Evolutionary conservation across 257 asterid species (phyloP).

Genomic region (Ligustrum vulgare): DNA sequence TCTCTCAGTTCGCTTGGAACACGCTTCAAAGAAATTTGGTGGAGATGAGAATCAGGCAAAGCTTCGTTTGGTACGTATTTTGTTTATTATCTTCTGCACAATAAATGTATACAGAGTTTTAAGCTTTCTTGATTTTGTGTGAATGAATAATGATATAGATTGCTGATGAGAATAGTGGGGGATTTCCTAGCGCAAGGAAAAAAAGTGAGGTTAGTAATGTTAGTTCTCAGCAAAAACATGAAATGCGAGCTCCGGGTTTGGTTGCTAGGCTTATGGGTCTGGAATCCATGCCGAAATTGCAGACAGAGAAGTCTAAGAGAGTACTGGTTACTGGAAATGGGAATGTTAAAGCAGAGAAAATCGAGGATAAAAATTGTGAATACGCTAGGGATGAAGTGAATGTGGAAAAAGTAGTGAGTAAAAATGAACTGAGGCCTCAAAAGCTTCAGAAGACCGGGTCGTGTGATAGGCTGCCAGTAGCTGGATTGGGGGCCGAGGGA

Average conservation of each 20-base stretch:
- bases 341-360: constrained; percentile 27
- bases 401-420: constrained; percentile 46
- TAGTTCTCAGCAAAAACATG: constrained; percentile 43
- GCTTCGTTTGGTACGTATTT: constrained; percentile 68
- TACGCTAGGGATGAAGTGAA: constrained; percentile 33
- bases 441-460: constrained; percentile 79
- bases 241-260: constrained; percentile 68
- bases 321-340: constrained; percentile 29
- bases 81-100: neutral
- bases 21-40: constrained; percentile 69
- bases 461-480: constrained; percentile 46
- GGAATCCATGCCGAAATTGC: constrained; percentile 73
- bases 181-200: constrained; percentile 61
- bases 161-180: constrained; percentile 94
- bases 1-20: constrained; percentile 60
- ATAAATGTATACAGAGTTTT: constrained; percentile 26
- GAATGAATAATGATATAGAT: constrained; percentile 64
- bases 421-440: constrained; percentile 72
- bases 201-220: constrained; percentile 29
- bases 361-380: constrained; percentile 18
- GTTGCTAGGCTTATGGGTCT: constrained; percentile 97
- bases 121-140: constrained; percentile 17
- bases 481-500: constrained; percentile 59
- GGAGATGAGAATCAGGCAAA: constrained; percentile 86
- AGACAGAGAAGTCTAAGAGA: constrained; percentile 46